phyloP scores from a whole-genome alignment of 352 stramenopile species.

The Globisporangium nunn region DNA sequence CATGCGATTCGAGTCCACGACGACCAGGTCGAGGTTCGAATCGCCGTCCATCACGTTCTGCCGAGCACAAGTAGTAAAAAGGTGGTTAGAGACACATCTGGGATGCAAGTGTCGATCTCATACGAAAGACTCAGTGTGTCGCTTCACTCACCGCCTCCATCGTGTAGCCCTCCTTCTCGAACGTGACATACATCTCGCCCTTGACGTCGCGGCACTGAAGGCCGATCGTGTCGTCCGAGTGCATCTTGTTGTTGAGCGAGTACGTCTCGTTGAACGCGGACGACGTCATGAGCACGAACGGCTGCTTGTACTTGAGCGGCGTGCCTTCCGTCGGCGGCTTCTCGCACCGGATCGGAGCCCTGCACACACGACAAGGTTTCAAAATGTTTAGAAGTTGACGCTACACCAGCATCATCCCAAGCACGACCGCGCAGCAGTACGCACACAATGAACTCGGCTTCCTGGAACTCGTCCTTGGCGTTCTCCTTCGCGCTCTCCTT shows the following conservation, averaged over 20 bases:
- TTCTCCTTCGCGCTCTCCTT: slow-evolving; percentile 42
- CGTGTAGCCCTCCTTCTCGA: slow-evolving; percentile 49
- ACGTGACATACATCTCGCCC: slow-evolving; percentile 62
- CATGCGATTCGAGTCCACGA: slow-evolving; percentile 73
- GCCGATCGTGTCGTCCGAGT: slow-evolving; percentile 43
- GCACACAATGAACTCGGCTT: slow-evolving; percentile 71
- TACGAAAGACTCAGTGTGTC: neutral
- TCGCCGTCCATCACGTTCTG: slow-evolving; percentile 43
- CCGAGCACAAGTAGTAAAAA: neutral
- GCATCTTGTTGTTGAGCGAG: slow-evolving; percentile 76
- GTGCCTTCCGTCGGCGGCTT: slow-evolving; percentile 40
- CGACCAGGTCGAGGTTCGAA: slow-evolving; percentile 27
- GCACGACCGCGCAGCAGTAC: slow-evolving; percentile 6
- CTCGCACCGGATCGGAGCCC: slow-evolving; percentile 33
- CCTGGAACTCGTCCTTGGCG: slow-evolving; percentile 26
- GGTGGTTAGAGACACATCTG: neutral
- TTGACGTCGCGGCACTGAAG: slow-evolving; percentile 44
- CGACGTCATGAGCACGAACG: slow-evolving; percentile 58
- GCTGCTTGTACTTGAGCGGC: slow-evolving; percentile 52
- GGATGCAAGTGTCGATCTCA: neutral
- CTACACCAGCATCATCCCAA: too few species aligned
- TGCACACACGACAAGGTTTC: slow-evolving; percentile 1
- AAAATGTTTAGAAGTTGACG: neutral
- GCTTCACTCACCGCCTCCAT: slow-evolving; percentile 24
- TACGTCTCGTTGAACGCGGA: slow-evolving; percentile 46